These are phyloP conservation scores for Blastobotrys attinorum DNA, from an alignment of 805 yeast genomes.

Conservation along the genomic window DNA sequence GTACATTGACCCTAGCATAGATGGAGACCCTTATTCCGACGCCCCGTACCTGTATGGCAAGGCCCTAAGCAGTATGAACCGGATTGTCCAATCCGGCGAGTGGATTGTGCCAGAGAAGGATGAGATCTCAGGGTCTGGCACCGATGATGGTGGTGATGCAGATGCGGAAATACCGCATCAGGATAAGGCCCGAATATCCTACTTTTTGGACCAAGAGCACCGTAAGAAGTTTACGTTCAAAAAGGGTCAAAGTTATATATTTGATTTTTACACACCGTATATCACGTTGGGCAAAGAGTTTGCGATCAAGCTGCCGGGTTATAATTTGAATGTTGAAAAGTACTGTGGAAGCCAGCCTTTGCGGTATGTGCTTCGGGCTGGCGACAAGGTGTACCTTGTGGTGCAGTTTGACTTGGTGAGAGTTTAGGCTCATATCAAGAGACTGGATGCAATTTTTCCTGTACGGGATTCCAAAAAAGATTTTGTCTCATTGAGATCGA, in stretches of 20 bases:
- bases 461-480: too few species aligned
- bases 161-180: neutral
- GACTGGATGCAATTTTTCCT: too few species aligned
- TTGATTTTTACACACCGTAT: conserved; percentile 50
- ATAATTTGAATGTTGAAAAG: conserved; percentile 29
- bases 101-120: neutral
- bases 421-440: too few species aligned
- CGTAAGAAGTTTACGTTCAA: conserved; percentile 37
- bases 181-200: conserved; percentile 13
- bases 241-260: conserved; percentile 33
- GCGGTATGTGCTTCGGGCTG: conserved; percentile 29
- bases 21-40: conserved; percentile 53
- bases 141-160: too few species aligned
- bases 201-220: conserved; percentile 34
- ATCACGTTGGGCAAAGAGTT: conserved; percentile 44
- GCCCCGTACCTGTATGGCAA: conserved; percentile 58
- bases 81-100: conserved; percentile 21
- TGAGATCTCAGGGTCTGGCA: neutral
- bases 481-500: too few species aligned
- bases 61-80: conserved; percentile 50
- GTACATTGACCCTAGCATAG: conserved; percentile 56
- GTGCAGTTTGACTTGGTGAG: conserved; percentile 19
- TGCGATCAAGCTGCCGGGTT: conserved; percentile 46
- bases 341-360: conserved; percentile 31
- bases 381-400: conserved; percentile 21